Conservation (phyloP, 345 rosid species). For the Stellera chamaejasme region DNA sequence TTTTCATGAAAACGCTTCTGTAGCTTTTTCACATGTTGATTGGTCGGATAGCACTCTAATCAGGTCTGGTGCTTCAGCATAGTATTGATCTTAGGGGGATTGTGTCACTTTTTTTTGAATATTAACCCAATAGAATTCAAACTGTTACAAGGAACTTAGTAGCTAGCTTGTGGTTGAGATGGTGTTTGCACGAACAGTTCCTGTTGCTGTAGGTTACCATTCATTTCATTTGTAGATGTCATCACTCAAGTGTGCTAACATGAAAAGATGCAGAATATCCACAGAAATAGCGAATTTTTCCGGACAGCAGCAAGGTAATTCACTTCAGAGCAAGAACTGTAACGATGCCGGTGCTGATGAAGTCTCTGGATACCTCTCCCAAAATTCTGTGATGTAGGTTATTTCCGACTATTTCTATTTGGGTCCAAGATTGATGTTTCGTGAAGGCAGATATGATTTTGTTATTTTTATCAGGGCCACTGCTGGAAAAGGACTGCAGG, state of each 20-base stretch:
- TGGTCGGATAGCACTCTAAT: too few species aligned
- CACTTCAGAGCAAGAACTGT: conserved; percentile 31
- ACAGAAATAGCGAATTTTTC: conserved; percentile 36
- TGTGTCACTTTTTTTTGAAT: too few species aligned
- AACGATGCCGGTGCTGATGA: conserved; percentile 29
- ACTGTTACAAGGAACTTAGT: too few species aligned
- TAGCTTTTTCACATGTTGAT: too few species aligned
- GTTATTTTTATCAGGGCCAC: conserved; percentile 24
- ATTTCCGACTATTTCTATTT: background rate
- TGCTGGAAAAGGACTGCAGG: conserved; percentile 38
- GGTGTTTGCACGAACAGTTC: too few species aligned
- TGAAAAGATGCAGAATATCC: conserved; percentile 38
- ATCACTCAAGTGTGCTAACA: background rate
- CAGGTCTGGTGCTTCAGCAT: too few species aligned
- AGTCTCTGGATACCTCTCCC: conserved; percentile 24
- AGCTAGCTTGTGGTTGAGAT: too few species aligned
- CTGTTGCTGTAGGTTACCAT: too few species aligned
- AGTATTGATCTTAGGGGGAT: too few species aligned
- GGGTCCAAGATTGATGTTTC: background rate
- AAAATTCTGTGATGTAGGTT: conserved; percentile 34
- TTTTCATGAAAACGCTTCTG: too few species aligned
- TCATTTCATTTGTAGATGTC: too few species aligned
- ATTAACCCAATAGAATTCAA: too few species aligned
- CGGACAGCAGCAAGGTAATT: conserved; percentile 28
- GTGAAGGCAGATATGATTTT: background rate